phyloP scores from a whole-genome alignment of 495 filamentous ascomycete genomes.

The Penicillium coprophilum region DNA sequence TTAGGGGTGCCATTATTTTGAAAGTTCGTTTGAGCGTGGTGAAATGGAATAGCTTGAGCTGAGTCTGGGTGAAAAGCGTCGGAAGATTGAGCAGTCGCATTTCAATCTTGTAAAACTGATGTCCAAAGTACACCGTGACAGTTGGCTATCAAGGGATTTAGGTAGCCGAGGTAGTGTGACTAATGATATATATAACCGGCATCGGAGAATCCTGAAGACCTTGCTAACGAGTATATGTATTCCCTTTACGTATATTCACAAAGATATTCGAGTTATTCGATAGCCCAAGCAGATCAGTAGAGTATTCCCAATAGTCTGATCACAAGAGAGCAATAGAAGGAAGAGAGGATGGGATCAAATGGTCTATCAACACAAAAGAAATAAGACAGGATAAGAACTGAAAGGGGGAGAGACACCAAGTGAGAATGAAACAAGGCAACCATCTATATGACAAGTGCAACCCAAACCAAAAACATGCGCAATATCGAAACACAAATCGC shows the following conservation, averaged over 20 bases:
- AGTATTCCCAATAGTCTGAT: conserved; percentile 6
- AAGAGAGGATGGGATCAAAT: conserved; percentile 12
- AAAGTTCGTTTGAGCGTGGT: background rate
- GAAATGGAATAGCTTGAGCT: background rate
- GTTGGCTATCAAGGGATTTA: no score
- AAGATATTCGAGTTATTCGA: background rate
- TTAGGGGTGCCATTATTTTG: conserved; percentile 37
- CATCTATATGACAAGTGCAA: conserved; percentile 16
- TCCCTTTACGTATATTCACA: no score
- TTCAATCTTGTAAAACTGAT: no score
- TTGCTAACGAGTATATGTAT: no score
- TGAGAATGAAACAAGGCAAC: conserved; percentile 5
- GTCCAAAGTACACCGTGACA: no score
- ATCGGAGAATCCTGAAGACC: no score
- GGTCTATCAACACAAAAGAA: conserved; percentile 29
- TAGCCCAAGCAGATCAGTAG: conserved; percentile 6
- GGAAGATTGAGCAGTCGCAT: background rate
- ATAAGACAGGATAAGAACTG: conserved; percentile 30
- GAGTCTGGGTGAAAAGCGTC: background rate
- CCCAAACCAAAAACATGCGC: background rate
- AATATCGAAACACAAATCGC: conserved; percentile 6
- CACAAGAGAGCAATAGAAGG: conserved; percentile 3
- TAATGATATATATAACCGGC: conserved; percentile 10
- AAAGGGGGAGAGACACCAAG: conserved; percentile 12
- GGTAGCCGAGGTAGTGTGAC: conserved; percentile 13